Evolutionary conservation across 2,329 filamentous ascomycete species (phyloP).

Genomic region (Hypoxylon rubiginosum): DNA sequence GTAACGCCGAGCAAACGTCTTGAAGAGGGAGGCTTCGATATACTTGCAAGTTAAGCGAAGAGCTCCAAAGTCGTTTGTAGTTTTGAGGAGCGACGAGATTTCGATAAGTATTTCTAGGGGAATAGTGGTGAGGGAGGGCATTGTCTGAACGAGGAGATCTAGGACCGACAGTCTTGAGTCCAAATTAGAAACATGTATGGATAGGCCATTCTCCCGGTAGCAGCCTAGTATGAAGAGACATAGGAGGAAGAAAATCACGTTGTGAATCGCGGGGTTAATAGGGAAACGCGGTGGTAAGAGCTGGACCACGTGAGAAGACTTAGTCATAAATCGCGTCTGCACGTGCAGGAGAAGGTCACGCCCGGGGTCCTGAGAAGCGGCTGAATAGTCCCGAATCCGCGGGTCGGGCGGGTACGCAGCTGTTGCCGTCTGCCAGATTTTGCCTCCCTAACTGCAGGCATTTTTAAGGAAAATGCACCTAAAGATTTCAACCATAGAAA

Average conservation of each 20-base stretch:
- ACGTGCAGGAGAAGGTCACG: slow-evolving; percentile 6
- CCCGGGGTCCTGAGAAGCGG: not conserved
- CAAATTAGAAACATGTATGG: too few relatives aligned
- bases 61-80: slow-evolving; percentile 64
- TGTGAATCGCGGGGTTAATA: not conserved
- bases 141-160: not conserved
- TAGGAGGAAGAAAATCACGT: too few relatives aligned
- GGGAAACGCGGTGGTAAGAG: slow-evolving; percentile 13
- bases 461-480: not conserved
- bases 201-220: too few relatives aligned
- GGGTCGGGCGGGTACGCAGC: slow-evolving; percentile 14
- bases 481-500: not conserved
- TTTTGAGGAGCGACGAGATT: slow-evolving; percentile 61
- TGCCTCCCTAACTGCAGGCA: slow-evolving; percentile 1
- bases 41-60: slow-evolving; percentile 68
- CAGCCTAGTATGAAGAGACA: too few relatives aligned
- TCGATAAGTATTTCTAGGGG: slow-evolving; percentile 70
- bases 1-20: slow-evolving; percentile 70
- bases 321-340: slow-evolving; percentile 12
- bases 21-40: slow-evolving; percentile 66
- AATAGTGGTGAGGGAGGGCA: slow-evolving; percentile 49
- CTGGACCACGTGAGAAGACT: not conserved
- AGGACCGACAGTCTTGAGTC: too few relatives aligned
- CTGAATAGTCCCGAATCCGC: slow-evolving; percentile 11
- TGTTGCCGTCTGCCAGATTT: slow-evolving; percentile 24